Conservation (phyloP, 257 asterid genomes). For the Anisodus acutangulus region DNA sequence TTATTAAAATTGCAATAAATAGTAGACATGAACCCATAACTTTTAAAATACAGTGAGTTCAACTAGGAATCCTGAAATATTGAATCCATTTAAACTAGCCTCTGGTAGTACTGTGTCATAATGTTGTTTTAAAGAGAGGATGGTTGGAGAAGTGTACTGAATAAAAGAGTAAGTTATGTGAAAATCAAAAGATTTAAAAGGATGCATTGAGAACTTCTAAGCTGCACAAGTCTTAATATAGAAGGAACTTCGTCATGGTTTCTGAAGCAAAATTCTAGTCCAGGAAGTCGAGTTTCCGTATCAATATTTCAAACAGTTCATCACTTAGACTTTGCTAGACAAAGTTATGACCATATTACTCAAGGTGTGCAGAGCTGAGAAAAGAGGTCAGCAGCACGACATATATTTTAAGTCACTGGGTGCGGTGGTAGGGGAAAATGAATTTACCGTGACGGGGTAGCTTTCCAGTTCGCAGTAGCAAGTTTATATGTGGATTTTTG, state of each 20-base stretch:
- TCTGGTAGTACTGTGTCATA: neutral
- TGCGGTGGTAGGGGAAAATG: neutral
- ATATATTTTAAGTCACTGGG: neutral
- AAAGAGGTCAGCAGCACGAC: neutral
- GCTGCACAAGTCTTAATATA: neutral
- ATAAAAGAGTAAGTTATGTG: neutral
- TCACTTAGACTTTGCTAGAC: neutral
- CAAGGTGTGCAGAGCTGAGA: neutral
- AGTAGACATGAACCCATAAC: too few species aligned
- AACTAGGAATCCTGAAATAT: too few species aligned
- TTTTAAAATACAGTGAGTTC: too few species aligned
- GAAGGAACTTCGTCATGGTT: neutral
- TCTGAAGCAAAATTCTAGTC: conserved; percentile 1
- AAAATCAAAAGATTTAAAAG: neutral
- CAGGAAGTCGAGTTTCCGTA: conserved; percentile 17
- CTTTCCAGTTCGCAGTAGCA: conserved; percentile 5
- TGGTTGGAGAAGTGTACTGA: neutral
- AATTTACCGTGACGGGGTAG: neutral
- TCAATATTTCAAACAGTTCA: neutral
- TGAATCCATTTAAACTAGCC: too few species aligned
- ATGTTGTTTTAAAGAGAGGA: neutral
- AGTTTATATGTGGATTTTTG: neutral
- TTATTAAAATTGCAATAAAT: too few species aligned
- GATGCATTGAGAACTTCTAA: conserved; percentile 7
- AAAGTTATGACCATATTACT: conserved; percentile 13